These are phyloP conservation scores for Multifurca ochricompacta DNA, from an alignment of 768 basidiomycete genomes.

Conservation along the genomic window DNA sequence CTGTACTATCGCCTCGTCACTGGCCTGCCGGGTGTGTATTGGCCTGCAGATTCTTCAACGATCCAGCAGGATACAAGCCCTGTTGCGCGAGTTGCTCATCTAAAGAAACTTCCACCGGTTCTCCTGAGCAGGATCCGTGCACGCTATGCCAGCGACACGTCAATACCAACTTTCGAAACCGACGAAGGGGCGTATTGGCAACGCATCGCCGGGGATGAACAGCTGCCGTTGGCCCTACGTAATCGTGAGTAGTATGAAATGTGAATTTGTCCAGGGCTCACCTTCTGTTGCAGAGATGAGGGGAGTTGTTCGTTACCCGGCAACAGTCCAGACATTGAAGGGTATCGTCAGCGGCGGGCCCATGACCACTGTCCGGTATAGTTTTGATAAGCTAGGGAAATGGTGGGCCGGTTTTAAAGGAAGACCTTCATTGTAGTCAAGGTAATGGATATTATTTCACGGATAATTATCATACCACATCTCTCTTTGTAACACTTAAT, in stretches of 20 bases:
- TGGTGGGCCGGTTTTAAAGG: slow-evolving; percentile 47
- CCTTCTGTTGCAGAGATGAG: slow-evolving; percentile 52
- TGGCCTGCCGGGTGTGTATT: slow-evolving; percentile 74
- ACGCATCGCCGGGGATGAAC: slow-evolving; percentile 56
- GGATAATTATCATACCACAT: slow-evolving; percentile 1
- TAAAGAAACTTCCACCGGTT: slow-evolving; percentile 70
- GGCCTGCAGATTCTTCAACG: slow-evolving; percentile 41
- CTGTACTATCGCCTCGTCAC: slow-evolving; percentile 76
- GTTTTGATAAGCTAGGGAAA: slow-evolving; percentile 70
- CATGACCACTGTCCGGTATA: slow-evolving; percentile 70
- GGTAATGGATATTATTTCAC: background rate
- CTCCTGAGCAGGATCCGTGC: slow-evolving; percentile 50
- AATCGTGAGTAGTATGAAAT: slow-evolving; percentile 34
- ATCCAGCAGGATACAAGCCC: slow-evolving; percentile 73
- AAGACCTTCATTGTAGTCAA: background rate
- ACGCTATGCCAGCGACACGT: slow-evolving; percentile 35
- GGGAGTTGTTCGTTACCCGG: slow-evolving; percentile 73
- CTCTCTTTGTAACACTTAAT: background rate
- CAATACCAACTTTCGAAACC: slow-evolving; percentile 38
- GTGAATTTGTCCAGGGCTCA: background rate
- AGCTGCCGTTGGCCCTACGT: slow-evolving; percentile 43
- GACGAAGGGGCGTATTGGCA: slow-evolving; percentile 76
- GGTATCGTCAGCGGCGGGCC: slow-evolving; percentile 79
- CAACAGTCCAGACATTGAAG: slow-evolving; percentile 78
- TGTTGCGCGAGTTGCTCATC: slow-evolving; percentile 60